Conservation (phyloP, 179 eudicot genomes). For the Silene vulgaris region DNA sequence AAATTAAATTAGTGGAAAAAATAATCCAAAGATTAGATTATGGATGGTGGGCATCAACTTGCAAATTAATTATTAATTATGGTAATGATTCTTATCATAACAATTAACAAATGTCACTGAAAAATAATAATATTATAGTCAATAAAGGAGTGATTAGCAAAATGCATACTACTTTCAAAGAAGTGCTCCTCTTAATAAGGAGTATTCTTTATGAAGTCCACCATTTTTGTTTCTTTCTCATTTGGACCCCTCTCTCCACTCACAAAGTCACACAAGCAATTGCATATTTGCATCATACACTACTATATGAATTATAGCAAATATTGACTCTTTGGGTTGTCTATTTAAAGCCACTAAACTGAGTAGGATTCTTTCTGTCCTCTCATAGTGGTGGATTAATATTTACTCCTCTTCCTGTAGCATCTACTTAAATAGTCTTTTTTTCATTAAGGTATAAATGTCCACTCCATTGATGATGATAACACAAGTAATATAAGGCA, state of each 20-base stretch:
- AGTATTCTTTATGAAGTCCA: slow-evolving; percentile 34
- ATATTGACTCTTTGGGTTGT: slow-evolving; percentile 23
- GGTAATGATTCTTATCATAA: slow-evolving; percentile 28
- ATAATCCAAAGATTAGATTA: slow-evolving; percentile 17
- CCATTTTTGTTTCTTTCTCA: slow-evolving; percentile 35
- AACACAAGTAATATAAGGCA: background rate
- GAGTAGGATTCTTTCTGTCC: slow-evolving; percentile 9
- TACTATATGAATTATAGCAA: slow-evolving; percentile 33
- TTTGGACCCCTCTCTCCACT: slow-evolving; percentile 27
- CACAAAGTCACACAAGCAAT: slow-evolving; percentile 19
- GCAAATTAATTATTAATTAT: slow-evolving; percentile 11
- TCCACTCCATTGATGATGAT: background rate
- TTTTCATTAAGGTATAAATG: background rate
- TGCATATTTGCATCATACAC: slow-evolving; percentile 24
- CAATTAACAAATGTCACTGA: slow-evolving; percentile 16
- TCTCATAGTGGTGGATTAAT: background rate
- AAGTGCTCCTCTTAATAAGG: slow-evolving; percentile 30
- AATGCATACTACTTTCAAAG: slow-evolving; percentile 16
- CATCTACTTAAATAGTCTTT: background rate
- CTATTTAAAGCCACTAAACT: background rate
- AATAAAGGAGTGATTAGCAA: slow-evolving; percentile 11
- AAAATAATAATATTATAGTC: background rate
- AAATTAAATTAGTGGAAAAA: slow-evolving; percentile 21
- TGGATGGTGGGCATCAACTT: slow-evolving; percentile 26
- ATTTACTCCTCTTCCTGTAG: background rate